A percentile compares a stretch with the other conserved stretches of the same genome.
Conservation (phyloP, 1,139 yeast species). For the Suhomyces choctaworum region DNA sequence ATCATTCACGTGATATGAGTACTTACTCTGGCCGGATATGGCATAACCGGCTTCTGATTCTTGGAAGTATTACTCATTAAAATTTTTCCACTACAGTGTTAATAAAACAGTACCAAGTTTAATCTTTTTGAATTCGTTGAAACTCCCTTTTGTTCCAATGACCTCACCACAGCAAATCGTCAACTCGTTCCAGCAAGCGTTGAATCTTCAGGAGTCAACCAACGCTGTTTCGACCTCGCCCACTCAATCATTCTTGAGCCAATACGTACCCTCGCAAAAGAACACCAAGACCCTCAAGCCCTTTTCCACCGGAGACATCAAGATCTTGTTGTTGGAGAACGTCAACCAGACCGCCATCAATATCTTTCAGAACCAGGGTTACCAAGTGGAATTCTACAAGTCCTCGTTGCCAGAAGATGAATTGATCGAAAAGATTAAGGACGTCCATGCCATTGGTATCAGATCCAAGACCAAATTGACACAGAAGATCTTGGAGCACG, state of each 20-base stretch:
- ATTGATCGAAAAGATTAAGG: conserved; percentile 87
- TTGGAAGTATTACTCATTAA: conserved; percentile 13
- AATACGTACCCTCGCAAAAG: conserved; percentile 46
- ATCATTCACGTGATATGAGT: conserved; percentile 8
- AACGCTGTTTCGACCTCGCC: conserved; percentile 81
- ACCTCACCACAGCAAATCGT: conserved; percentile 70
- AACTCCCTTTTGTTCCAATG: conserved; percentile 34
- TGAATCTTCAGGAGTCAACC: conserved; percentile 54
- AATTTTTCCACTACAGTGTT: conserved; percentile 8
- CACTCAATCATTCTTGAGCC: conserved; percentile 52
- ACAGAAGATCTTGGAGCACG: conserved; percentile 74
- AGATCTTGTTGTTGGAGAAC: conserved; percentile 85
- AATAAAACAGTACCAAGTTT: conserved; percentile 1
- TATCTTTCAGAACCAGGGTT: conserved; percentile 85
- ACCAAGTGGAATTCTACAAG: conserved; percentile 94
- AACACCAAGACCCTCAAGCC: conserved; percentile 77
- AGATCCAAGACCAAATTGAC: conserved; percentile 94
- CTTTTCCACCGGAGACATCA: conserved; percentile 87
- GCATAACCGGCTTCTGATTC: conserved; percentile 3
- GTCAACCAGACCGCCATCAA: conserved; percentile 90
- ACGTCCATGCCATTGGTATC: conserved; percentile 96
- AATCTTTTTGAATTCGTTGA: background rate
- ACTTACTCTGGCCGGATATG: conserved; percentile 3
- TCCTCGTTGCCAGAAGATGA: conserved; percentile 90
- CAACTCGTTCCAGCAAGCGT: conserved; percentile 54